phyloP scores from a whole-genome alignment of 805 yeast genomes.

The Ogataea neopini region DNA sequence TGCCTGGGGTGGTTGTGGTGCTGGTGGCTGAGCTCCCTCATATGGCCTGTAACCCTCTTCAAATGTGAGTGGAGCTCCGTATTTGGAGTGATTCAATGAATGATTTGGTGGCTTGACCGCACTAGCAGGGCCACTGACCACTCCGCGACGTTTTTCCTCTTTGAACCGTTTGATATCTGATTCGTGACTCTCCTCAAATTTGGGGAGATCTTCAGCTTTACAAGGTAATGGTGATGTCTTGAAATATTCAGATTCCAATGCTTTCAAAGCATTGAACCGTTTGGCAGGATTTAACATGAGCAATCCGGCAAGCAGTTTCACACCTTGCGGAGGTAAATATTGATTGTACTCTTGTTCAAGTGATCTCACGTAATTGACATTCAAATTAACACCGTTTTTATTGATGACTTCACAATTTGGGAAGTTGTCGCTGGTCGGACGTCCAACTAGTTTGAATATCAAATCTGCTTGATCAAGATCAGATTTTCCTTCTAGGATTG shows the following conservation, averaged over 20 bases:
- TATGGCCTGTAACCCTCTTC: constrained; percentile 3
- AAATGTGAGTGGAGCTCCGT: constrained; percentile 10
- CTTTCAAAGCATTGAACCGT: constrained; percentile 79
- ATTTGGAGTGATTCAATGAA: constrained; percentile 22
- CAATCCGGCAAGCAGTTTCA: constrained; percentile 59
- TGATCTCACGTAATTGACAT: constrained; percentile 37
- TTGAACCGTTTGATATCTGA: constrained; percentile 67
- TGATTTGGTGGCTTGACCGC: constrained; percentile 15
- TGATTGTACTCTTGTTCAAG: constrained; percentile 51
- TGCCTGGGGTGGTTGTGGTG: not conserved
- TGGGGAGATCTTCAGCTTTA: constrained; percentile 53
- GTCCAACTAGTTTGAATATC: constrained; percentile 80
- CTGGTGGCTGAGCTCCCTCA: not conserved
- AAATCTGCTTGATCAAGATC: constrained; percentile 86
- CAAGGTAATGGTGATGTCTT: constrained; percentile 65
- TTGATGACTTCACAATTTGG: constrained; percentile 63
- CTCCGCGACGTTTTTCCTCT: constrained; percentile 33
- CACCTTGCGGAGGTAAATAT: constrained; percentile 40
- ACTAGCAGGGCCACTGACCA: constrained; percentile 1
- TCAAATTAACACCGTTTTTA: constrained; percentile 43
- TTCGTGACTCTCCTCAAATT: constrained; percentile 86
- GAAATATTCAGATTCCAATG: constrained; percentile 72
- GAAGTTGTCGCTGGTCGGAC: constrained; percentile 65
- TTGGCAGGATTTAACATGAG: constrained; percentile 68
- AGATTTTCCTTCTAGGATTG: constrained; percentile 81